Percentiles rank a stretch among this genome's conserved stretches.
These are phyloP conservation scores for Barbarea vulgaris DNA, from an alignment of 345 rosid genomes.

Conservation along the genomic window DNA sequence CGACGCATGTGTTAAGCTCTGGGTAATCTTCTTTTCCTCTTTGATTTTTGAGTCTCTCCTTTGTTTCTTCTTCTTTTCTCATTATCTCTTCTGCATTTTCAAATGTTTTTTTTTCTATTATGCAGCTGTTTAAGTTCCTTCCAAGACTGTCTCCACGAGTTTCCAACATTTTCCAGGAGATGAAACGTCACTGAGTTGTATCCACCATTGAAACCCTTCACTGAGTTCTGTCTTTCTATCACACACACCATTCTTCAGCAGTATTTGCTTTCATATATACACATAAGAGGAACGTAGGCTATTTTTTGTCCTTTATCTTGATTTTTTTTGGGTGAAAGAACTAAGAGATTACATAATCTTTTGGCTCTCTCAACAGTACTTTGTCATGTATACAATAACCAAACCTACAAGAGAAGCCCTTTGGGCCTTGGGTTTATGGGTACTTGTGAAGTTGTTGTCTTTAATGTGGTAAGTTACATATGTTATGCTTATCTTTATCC, in stretches of 20 bases:
- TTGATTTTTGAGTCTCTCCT: background rate
- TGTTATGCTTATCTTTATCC: background rate
- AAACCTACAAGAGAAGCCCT: constrained; percentile 26
- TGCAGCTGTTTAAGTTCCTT: constrained; percentile 82
- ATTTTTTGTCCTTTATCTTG: constrained; percentile 27
- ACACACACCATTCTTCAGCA: constrained; percentile 32
- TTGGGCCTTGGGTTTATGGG: constrained; percentile 17
- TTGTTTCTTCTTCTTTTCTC: background rate
- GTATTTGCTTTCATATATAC: constrained; percentile 1
- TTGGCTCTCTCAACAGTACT: constrained; percentile 17
- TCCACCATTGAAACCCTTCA: constrained; percentile 35
- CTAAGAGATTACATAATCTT: constrained; percentile 10
- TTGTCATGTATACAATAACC: constrained; percentile 37
- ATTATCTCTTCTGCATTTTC: background rate
- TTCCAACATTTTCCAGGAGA: constrained; percentile 70
- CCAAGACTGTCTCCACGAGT: constrained; percentile 82
- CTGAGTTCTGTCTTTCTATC: constrained; percentile 11
- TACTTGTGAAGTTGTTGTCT: constrained; percentile 8
- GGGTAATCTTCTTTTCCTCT: constrained; percentile 64
- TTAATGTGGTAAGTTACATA: background rate
- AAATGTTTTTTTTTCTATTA: background rate
- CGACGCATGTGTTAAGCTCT: constrained; percentile 86
- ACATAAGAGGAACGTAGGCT: constrained; percentile 32
- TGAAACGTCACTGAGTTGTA: constrained; percentile 70
- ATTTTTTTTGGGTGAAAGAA: constrained; percentile 16